phyloP scores from a whole-genome alignment of 1,284 basidiomycete genomes.

The Ustilago hordei region DNA sequence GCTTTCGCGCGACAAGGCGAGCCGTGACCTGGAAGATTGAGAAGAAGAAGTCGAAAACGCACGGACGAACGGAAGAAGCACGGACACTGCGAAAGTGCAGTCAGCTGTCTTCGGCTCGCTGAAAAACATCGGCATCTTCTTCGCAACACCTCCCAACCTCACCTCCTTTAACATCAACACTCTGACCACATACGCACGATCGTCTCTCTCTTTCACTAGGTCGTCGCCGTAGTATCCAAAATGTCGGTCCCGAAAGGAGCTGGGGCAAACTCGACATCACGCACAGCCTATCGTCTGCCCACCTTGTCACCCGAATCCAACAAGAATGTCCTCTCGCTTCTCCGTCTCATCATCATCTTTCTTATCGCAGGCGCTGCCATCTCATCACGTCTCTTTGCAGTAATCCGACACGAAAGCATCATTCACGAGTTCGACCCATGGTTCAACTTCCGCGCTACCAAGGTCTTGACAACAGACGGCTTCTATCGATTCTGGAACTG shows the following conservation, averaged over 20 bases:
- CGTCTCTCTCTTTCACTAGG: background rate
- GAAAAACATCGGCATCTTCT: conserved; percentile 1
- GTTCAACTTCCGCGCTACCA: conserved; percentile 75
- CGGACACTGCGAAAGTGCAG: background rate
- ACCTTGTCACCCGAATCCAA: conserved; percentile 50
- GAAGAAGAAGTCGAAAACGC: conserved; percentile 25
- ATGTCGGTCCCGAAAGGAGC: conserved; percentile 24
- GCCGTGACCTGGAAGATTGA: conserved; percentile 12
- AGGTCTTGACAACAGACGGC: conserved; percentile 82
- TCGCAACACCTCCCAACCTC: conserved; percentile 1
- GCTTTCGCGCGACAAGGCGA: conserved; percentile 15
- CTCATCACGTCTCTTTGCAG: conserved; percentile 94
- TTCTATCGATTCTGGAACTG: conserved; percentile 77
- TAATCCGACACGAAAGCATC: conserved; percentile 97
- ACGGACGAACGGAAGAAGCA: conserved; percentile 12
- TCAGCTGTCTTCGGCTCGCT: background rate
- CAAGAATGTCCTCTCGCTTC: conserved; percentile 59
- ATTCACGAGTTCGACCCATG: conserved; percentile 98
- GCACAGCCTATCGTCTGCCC: conserved; percentile 47
- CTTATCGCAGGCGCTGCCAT: conserved; percentile 79
- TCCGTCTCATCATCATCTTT: conserved; percentile 66
- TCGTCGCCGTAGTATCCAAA: conserved; percentile 10
- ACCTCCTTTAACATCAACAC: background rate
- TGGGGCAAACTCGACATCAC: conserved; percentile 15
- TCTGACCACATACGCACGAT: conserved; percentile 13